Base-by-base conservation (phyloP, 169 alveolate species). In the Plasmodium relictum region DNA sequence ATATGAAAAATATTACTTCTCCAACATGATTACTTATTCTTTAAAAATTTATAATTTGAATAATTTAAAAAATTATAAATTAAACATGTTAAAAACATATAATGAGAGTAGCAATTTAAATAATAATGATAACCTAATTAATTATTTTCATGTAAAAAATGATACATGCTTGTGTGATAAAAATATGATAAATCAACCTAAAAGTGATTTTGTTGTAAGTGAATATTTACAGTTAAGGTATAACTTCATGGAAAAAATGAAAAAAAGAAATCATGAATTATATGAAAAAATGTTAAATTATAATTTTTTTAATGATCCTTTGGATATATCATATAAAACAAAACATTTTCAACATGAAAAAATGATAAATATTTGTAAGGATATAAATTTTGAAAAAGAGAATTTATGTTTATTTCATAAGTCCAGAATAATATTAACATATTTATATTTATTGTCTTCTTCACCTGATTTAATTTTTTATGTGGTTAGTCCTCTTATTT, bases 221-320 rank as follows among this genome's bases (percentile, higher is more conserved):
- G 88, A 86, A 54, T 86, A 86, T 63, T 63, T 86, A 59, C 45
- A 69, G 41, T 41, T 86, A 24, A 31, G 92, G 18, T 50, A 56
- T 37, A 58, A 48, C 20, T 86, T 86, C 59, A 71, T 86, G 87
- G 42, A 86, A 6, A 70, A 48, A 45, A 69, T 86, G 6, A 85
- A 85, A 59, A 56, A 56, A 56, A 48, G n/a, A 6, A 86, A 86
- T 58, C 58, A 39, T 10, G 42, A 86, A 2, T 61, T 86, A 54
- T 86, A 86, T 24, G 52, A 86, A 65, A 26, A 61, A 22, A 86
- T 86, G 92, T 10, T 42, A 31, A 59, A 69, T 48, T 86, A 86
- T 54, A 86, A 86, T 86, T 86, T 86, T 70, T 86, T 86, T 86
- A 86, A 86, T 59, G 92, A 86, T 39, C 92, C 92, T 22, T 58